These are phyloP conservation scores for Pyropia yezoensis DNA, from an alignment of 23 red algal species.

Conservation along the genomic window DNA sequence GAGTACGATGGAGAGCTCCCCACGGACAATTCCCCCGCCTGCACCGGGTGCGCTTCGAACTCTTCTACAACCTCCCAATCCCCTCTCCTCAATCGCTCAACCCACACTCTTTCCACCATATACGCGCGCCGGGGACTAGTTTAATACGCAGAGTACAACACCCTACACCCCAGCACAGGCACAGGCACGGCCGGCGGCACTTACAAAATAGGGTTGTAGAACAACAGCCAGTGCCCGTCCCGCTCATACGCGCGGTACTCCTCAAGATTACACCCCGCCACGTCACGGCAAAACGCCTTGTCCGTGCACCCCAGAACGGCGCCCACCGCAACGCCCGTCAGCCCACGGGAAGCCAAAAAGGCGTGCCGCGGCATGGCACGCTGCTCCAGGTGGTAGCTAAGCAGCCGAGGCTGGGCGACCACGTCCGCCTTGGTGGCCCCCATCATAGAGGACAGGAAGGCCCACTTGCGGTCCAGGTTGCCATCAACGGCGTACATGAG, in stretches of 20 bases:
- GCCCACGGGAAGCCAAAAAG: conserved; percentile 32
- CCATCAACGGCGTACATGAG: conserved; percentile 54
- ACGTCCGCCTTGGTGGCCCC: conserved; percentile 28
- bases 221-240: conserved; percentile 50
- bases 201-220: conserved; percentile 11
- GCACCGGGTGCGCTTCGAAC: too few relatives aligned
- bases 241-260: conserved; percentile 51
- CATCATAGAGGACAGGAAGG: conserved; percentile 42
- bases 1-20: too few relatives aligned
- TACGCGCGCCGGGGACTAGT: too few relatives aligned
- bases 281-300: conserved; percentile 38
- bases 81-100: too few relatives aligned
- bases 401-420: conserved; percentile 40
- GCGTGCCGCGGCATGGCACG: conserved; percentile 64
- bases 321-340: conserved; percentile 10
- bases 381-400: conserved; percentile 52
- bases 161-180: too few relatives aligned
- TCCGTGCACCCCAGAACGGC: conserved; percentile 41
- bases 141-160: too few relatives aligned
- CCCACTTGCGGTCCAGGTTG: conserved; percentile 61
- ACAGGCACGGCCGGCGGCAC: too few relatives aligned
- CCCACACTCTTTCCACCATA: too few relatives aligned
- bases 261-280: conserved; percentile 31
- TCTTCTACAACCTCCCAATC: too few relatives aligned
- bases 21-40: too few relatives aligned